These are phyloP conservation scores for Amphirosellinia nigrospora DNA, from an alignment of 495 filamentous ascomycete species.

Conservation along the genomic window DNA sequence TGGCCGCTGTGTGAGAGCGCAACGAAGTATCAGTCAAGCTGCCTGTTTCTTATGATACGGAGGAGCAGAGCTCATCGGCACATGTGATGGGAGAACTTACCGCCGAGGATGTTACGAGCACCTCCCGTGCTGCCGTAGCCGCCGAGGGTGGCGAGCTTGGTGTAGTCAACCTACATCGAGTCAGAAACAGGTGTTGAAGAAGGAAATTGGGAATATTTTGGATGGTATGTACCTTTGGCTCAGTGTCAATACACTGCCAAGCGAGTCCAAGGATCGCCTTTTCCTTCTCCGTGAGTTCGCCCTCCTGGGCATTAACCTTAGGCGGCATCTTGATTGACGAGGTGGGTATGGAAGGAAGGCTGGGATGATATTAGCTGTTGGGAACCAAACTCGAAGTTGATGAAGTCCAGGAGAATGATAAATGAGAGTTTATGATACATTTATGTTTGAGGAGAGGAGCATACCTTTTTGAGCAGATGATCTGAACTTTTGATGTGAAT, in stretches of 20 bases:
- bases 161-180: conserved; percentile 28
- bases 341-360: not conserved
- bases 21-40: not conserved
- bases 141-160: conserved; percentile 32
- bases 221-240: conserved; percentile 27
- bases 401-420: not conserved
- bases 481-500: not conserved
- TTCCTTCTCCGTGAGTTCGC: conserved; percentile 32
- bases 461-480: not conserved
- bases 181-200: conserved; percentile 15
- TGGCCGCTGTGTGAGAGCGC: conserved; percentile 19
- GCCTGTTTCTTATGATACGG: not conserved
- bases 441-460: not conserved
- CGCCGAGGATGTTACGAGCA: conserved; percentile 22
- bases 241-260: conserved; percentile 31
- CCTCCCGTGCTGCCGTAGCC: conserved; percentile 31
- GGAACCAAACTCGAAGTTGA: not conserved
- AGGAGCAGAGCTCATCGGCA: too few relatives aligned
- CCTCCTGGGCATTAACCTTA: conserved; percentile 7
- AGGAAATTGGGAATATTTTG: not conserved
- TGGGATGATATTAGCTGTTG: not conserved
- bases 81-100: conserved; percentile 22
- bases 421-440: not conserved
- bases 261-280: conserved; percentile 26
- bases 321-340: conserved; percentile 28